Base-by-base conservation (phyloP, 306 rosid genomes). In the Prunus fruticosa region DNA sequence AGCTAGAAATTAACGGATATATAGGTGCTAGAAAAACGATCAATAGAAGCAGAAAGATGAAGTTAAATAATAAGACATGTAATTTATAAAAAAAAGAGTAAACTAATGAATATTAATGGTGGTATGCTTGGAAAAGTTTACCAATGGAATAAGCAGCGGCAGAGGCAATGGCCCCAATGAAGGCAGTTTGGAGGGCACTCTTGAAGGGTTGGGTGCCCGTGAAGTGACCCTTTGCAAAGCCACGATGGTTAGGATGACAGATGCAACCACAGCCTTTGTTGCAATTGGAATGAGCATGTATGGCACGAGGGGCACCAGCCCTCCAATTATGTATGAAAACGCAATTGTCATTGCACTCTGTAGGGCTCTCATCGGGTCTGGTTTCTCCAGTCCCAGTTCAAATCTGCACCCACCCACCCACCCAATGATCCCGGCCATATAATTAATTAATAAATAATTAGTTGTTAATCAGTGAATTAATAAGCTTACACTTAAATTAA, bases 351-450 rank as follows among this genome's bases (percentile, higher is more conserved):
- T 7, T 70, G 98, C 97, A 86, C 98, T 94, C 4, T 84, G 84
- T 8, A 94, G 8, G 51, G 98, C 98, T 81, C 98, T 94, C 86
- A 86, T 94, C 57, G 98, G 97, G 58, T 94, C 89, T 63, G 98
- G 98, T 64, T 90, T 90, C 78, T 94, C 97, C 52, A 94, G 81
- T 22, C 98, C 98, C 30, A 94, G 83, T 78, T 94, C 98, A 86
- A 94, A 94, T 47, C 98, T 94, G 90, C 72, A 80, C 51, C n/a
- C n/a, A n/a, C n/a, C n/a, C n/a, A n/a, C n/a, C n/a, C n/a, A n/a
- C n/a, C n/a, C n/a, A n/a, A n/a, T n/a, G n/a, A 34, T 6, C 8
- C 41, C 0, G 41, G 41, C 8, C 41, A 34, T 34, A 34, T 34
- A 34, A 1, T 5, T 34, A 34, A 34, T 34, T 34, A 34, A 5